These are phyloP conservation scores for Astrocystis sublimbata DNA, from an alignment of 495 filamentous ascomycete genomes.

Conservation along the genomic window DNA sequence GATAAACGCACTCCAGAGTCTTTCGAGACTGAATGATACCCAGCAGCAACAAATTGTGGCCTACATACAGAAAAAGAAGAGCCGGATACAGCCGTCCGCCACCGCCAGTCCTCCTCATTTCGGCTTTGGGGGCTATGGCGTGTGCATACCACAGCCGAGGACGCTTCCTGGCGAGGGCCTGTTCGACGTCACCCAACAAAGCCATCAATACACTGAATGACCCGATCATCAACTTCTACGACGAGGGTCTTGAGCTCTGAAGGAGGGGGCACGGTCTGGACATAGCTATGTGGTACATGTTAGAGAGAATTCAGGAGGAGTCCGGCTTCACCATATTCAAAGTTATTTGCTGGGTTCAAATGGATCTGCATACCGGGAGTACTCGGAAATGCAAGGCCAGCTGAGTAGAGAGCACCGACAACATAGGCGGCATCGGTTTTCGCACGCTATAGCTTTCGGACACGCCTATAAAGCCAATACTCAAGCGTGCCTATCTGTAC, in stretches of 20 bases:
- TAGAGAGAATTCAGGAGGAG: too few relatives aligned
- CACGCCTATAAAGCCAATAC: neutral
- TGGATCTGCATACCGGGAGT: neutral
- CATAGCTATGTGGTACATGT: too few relatives aligned
- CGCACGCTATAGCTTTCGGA: too few relatives aligned
- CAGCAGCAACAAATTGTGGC: constrained; percentile 29
- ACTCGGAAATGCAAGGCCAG: neutral
- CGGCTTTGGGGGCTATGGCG: constrained; percentile 20
- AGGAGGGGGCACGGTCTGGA: too few relatives aligned
- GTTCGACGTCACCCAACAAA: neutral
- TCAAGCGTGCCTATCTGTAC: too few relatives aligned
- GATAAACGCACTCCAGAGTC: constrained; percentile 26
- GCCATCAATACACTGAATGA: too few relatives aligned
- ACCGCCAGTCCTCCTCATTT: constrained; percentile 20
- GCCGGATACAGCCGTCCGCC: constrained; percentile 11
- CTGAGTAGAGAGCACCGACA: neutral
- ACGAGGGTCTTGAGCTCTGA: too few relatives aligned
- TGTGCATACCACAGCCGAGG: constrained; percentile 18
- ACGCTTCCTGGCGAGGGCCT: constrained; percentile 24
- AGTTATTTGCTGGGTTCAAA: too few relatives aligned
- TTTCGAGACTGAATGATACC: constrained; percentile 24
- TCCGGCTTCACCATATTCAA: too few relatives aligned
- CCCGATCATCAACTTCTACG: too few relatives aligned
- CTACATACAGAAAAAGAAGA: constrained; percentile 30
- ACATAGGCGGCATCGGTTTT: neutral